Evolutionary conservation across 106 monocot species (phyloP), one percentile per base, ranked within the genome.

Genomic region (Phalaenopsis aphrodite): DNA sequence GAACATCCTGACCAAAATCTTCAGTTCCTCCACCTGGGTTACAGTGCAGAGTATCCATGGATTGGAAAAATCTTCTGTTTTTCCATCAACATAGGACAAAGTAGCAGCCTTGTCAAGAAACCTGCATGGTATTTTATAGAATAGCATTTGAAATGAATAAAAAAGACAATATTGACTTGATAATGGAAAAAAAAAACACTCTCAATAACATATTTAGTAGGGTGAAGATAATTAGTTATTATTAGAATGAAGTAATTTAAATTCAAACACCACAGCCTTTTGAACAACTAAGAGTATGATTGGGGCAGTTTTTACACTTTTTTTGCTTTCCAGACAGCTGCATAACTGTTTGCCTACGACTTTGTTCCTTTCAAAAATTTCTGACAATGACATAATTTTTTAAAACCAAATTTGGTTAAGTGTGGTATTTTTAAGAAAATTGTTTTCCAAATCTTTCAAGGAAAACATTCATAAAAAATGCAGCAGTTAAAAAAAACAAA

Each of bases 11-110:
- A 87, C 66, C 19, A 92, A 80, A 57, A 92, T 89, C 78, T 92
- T 92, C 9, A 92, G 72, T 81, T 92, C 92, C 55, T 92, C 92
- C 4, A 92, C 92, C 67, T 92, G 92, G 1, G 92, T 92, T 38
- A 92, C 82, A 1, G 92, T 92, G 72, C 89, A 89, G 5, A 92
- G 82, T 52, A 55, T 86, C 92, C 92, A 92, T 6, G 89, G 89
- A 81, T 82, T 77, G 11, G 88, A 79, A 55, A 78, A 69, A 24
- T 11, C 72, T n/a, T 52, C 87, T 39, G 36, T 55, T 38, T 91
- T 80, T 1, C 24, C 1, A 75, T 89, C 87, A 57, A 11, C 4
- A 69, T 43, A 9, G 18, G 86, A 74, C 3, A 86, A 30, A 3
- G 82, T 84, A 7, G 89, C 92, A 66, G 90, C 89, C 79, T 88